A percentile compares a stretch with the other conserved stretches of the same genome.
Evolutionary conservation across 768 basidiomycete species (phyloP).

Genomic region (Mrakia hoshinonis): DNA sequence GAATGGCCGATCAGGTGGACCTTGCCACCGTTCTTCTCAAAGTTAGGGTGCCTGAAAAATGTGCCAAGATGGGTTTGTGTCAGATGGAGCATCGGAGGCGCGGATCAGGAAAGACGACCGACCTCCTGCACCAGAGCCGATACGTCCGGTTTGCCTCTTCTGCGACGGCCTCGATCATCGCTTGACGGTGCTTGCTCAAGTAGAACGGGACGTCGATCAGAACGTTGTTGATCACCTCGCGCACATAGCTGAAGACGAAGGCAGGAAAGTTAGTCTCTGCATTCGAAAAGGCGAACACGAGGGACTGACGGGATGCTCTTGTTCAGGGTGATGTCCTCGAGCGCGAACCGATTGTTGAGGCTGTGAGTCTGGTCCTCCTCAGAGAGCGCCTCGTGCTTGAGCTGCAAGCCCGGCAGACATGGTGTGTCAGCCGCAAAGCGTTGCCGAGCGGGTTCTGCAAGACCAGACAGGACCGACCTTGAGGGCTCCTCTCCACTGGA

Average conservation of each 20-base stretch:
- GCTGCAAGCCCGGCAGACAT: background rate
- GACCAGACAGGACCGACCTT: constrained; percentile 40
- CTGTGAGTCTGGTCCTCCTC: constrained; percentile 38
- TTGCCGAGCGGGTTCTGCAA: background rate
- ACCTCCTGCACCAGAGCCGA: constrained; percentile 44
- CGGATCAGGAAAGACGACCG: background rate
- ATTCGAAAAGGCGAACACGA: no score
- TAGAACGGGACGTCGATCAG: constrained; percentile 17
- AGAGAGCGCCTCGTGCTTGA: constrained; percentile 11
- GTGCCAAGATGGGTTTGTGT: background rate
- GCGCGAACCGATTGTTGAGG: constrained; percentile 44
- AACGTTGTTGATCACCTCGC: constrained; percentile 20
- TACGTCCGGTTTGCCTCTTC: constrained; percentile 40
- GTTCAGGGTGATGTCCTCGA: constrained; percentile 45
- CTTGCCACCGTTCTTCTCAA: constrained; percentile 39
- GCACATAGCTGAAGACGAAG: background rate
- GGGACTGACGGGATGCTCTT: constrained; percentile 42
- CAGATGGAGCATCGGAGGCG: background rate
- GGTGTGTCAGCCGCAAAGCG: background rate
- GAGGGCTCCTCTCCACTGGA: constrained; percentile 44
- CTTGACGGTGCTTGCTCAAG: background rate
- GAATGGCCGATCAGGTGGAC: constrained; percentile 47
- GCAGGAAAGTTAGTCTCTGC: no score
- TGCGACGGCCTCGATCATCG: constrained; percentile 35
- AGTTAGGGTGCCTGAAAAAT: constrained; percentile 39